Evolutionary conservation across 2,329 filamentous ascomycete species (phyloP).

Genomic region (Epichloe hybrida): DNA sequence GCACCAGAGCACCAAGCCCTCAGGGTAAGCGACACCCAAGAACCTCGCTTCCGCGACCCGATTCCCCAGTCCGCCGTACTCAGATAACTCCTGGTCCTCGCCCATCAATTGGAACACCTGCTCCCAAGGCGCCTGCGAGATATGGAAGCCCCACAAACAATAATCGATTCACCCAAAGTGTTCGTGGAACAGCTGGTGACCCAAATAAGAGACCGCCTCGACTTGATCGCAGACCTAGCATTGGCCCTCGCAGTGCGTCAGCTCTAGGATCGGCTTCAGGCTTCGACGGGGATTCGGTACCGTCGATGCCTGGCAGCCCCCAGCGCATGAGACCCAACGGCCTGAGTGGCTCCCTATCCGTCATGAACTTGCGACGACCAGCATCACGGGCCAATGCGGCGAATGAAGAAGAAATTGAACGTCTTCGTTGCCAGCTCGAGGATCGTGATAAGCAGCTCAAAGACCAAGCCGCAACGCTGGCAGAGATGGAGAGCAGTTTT

Average conservation of each 20-base stretch:
- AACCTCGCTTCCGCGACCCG: slow-evolving; percentile 71
- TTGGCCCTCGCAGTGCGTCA: slow-evolving; percentile 45
- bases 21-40: slow-evolving; percentile 52
- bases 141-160: slow-evolving; percentile 30
- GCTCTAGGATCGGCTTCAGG: slow-evolving; percentile 39
- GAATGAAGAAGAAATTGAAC: slow-evolving; percentile 60
- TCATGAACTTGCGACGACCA: slow-evolving; percentile 40
- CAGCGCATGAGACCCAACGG: slow-evolving; percentile 41
- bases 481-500: slow-evolving; percentile 81
- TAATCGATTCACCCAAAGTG: slow-evolving; percentile 48
- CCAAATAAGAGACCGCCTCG: slow-evolving; percentile 41
- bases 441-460: slow-evolving; percentile 79
- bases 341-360: slow-evolving; percentile 39
- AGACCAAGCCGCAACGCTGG: slow-evolving; percentile 69
- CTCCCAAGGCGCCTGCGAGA: slow-evolving; percentile 16
- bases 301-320: slow-evolving; percentile 28
- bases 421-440: slow-evolving; percentile 59
- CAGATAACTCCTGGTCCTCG: slow-evolving; percentile 48
- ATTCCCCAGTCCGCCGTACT: slow-evolving; percentile 65
- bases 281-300: slow-evolving; percentile 43
- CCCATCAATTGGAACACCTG: slow-evolving; percentile 38
- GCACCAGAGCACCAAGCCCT: slow-evolving; percentile 53
- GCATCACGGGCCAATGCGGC: slow-evolving; percentile 36
- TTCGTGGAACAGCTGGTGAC: slow-evolving; percentile 47
- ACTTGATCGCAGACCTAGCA: slow-evolving; percentile 35